These are phyloP conservation scores for Neofusicoccum cordaticola DNA, from an alignment of 2,329 filamentous ascomycete species.

Conservation along the genomic window DNA sequence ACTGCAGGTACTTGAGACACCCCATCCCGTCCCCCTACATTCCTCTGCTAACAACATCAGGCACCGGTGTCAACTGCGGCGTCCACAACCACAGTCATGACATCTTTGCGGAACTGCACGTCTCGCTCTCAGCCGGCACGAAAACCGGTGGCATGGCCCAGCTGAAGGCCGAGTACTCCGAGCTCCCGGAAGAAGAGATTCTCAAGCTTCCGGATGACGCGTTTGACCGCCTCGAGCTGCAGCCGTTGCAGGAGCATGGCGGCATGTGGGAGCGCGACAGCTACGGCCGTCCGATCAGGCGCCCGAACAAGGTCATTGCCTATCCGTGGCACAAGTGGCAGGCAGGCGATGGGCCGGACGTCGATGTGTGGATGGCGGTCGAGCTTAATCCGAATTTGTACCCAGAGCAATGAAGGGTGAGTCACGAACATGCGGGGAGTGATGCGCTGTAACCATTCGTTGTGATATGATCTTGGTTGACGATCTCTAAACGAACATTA, in stretches of 20 bases:
- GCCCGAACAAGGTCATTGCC: background rate
- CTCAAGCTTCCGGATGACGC: background rate
- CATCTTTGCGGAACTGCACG: constrained; percentile 20
- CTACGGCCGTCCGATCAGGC: background rate
- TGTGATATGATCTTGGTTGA: too few relatives aligned
- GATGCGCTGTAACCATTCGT: too few relatives aligned
- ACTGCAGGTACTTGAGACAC: constrained; percentile 12
- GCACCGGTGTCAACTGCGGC: constrained; percentile 19
- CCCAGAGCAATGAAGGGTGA: background rate
- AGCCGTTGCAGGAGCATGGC: constrained; percentile 14
- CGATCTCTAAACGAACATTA: too few relatives aligned
- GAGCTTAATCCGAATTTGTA: constrained; percentile 20
- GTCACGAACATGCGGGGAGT: too few relatives aligned
- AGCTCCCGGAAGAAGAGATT: background rate
- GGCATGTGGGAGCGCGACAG: constrained; percentile 16
- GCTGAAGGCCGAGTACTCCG: constrained; percentile 5
- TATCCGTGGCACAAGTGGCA: constrained; percentile 24
- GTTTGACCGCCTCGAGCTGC: constrained; percentile 6
- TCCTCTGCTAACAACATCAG: background rate
- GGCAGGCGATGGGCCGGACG: constrained; percentile 5
- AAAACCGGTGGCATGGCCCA: constrained; percentile 20
- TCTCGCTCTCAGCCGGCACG: constrained; percentile 20
- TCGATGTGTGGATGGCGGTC: constrained; percentile 21
- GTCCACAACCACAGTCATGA: constrained; percentile 20
- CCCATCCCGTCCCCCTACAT: background rate